Evolutionary conservation across 2,329 filamentous ascomycete species (phyloP).

Genomic region (Thermothelomyces thermophilus): DNA sequence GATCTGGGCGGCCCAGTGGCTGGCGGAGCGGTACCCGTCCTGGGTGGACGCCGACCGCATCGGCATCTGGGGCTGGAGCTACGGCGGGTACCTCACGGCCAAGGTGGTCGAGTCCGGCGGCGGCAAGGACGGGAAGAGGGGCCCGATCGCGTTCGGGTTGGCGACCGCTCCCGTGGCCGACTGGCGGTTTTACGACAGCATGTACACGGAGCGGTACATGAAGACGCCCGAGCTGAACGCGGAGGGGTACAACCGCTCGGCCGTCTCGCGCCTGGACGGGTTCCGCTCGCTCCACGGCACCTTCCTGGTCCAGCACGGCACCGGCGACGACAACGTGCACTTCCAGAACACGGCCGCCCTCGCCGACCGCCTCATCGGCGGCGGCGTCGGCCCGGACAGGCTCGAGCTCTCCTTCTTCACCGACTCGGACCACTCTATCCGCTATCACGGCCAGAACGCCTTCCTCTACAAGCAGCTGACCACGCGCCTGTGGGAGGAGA

Average conservation of each 20-base stretch:
- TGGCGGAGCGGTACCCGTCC: slow-evolving; percentile 38
- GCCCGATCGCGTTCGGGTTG: slow-evolving; percentile 54
- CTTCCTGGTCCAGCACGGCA: slow-evolving; percentile 58
- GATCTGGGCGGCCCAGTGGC: slow-evolving; percentile 56
- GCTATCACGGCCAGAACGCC: slow-evolving; percentile 46
- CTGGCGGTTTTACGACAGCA: slow-evolving; percentile 64
- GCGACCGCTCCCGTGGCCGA: slow-evolving; percentile 61
- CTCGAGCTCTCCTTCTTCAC: slow-evolving; percentile 60
- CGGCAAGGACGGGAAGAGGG: too few species aligned
- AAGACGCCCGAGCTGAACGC: slow-evolving; percentile 52
- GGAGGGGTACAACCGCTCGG: slow-evolving; percentile 54
- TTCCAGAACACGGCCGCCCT: slow-evolving; percentile 60
- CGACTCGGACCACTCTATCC: slow-evolving; percentile 57
- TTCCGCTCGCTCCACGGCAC: slow-evolving; percentile 57
- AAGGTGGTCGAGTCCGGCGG: slow-evolving; percentile 60
- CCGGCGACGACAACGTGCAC: slow-evolving; percentile 66
- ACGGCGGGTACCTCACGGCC: slow-evolving; percentile 58
- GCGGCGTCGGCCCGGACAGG: slow-evolving; percentile 52
- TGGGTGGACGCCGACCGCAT: slow-evolving; percentile 55
- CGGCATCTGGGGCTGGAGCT: slow-evolving; percentile 64
- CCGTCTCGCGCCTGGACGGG: slow-evolving; percentile 50
- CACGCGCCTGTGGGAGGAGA: slow-evolving; percentile 55
- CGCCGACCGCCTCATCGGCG: slow-evolving; percentile 54
- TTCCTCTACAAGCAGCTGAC: slow-evolving; percentile 58
- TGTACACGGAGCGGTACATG: slow-evolving; percentile 71